phyloP scores from a whole-genome alignment of 306 rosid genomes.

The Chamaecrista fasciculata region DNA sequence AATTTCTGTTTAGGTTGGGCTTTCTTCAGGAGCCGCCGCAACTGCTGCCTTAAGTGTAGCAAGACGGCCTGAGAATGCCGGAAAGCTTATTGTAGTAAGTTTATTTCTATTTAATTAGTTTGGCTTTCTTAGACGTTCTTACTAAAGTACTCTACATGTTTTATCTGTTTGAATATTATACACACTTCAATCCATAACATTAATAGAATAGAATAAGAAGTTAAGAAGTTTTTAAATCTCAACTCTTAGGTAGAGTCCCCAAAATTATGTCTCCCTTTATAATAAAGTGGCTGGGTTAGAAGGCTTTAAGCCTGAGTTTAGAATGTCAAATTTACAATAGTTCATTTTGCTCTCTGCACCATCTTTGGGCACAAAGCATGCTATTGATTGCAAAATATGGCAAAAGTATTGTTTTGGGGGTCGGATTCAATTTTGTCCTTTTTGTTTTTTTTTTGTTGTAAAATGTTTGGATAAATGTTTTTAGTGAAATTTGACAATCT shows the following conservation, averaged over 20 bases:
- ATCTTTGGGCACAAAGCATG: not conserved
- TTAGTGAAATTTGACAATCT: too few species aligned
- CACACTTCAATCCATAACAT: not conserved
- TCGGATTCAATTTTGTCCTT: too few species aligned
- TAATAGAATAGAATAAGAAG: constrained; percentile 11
- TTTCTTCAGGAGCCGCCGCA: constrained; percentile 97
- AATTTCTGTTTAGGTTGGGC: constrained; percentile 68
- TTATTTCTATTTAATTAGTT: constrained; percentile 25
- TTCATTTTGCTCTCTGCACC: not conserved
- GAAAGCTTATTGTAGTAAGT: constrained; percentile 80
- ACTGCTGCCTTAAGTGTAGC: constrained; percentile 83
- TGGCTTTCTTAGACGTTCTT: constrained; percentile 14
- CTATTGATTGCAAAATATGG: not conserved
- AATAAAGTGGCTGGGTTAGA: not conserved
- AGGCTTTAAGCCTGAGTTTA: not conserved
- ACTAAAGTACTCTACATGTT: not conserved
- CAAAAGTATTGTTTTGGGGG: too few species aligned
- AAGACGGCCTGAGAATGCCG: constrained; percentile 76
- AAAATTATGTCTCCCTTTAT: not conserved
- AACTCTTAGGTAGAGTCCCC: not conserved
- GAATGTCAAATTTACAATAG: not conserved
- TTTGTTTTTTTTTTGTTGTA: too few species aligned
- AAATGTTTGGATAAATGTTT: too few species aligned
- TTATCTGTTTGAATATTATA: not conserved
- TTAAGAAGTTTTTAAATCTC: not conserved